Evolutionary conservation across 1,284 basidiomycete species (phyloP), one percentile per base, ranked within the genome.

Genomic region (Pterula multifida): DNA sequence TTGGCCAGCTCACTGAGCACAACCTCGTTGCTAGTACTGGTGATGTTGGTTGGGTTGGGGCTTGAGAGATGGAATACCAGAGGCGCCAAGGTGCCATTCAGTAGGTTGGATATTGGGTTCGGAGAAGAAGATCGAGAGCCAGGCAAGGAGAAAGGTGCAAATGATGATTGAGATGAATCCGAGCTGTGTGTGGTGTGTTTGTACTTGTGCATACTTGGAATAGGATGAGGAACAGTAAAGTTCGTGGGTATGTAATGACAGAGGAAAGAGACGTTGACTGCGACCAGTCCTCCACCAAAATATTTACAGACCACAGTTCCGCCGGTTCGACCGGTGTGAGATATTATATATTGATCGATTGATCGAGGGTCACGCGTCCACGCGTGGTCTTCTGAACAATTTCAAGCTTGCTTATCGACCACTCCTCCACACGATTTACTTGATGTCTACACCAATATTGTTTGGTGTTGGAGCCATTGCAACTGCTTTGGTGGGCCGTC

Each of bases 391-490:
- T 53, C 54, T 50, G 53, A 39, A 49, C 45, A 42, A 42, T 25
- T 49, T 49, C 48, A 49, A 36, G 39, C 12, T 52, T 53, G 39
- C 46, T 17, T 42, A 42, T 9, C 21, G 13, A n/a, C 39, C 19
- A 11, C 39, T 42, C 9, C 9, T 42, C 19, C 39, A 9, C 21
- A 17, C 21, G 9, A 9, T 17, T 9, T 17, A 17, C 9, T 42
- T 45, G n/a, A 87, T 88, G 85, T 70, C 83, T 17, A 90, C 89
- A 45, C 77, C 87, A 50, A 63, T 90, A 48, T 70, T 90, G 46
- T 58, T 92, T 53, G 90, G 90, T 52, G 71, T 91, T 51, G 81
- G 85, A 49, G 81, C 89, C 24, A 75, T 93, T 55, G 81, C 86
- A 15, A 87, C 88, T 47, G 90, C 85, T 9, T 68, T 93, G 12